Conservation (phyloP, 192 early-diverging fungal species). For the Coemansia sp. region DNA sequence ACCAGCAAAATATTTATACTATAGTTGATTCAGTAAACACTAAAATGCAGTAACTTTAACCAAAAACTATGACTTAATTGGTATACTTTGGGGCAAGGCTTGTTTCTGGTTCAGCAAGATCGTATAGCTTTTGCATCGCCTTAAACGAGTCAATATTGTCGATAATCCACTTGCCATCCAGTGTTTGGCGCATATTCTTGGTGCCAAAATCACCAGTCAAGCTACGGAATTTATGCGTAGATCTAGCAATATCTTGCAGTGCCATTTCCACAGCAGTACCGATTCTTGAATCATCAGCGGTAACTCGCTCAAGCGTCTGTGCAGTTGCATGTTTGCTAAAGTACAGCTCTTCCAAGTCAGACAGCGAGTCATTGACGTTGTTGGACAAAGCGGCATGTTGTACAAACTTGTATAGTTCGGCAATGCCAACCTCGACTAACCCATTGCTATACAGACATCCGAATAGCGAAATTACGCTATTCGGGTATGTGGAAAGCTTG, state of each 20-base stretch:
- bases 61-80: background rate
- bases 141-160: slow-evolving; percentile 12
- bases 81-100: slow-evolving; percentile 6
- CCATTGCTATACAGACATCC: slow-evolving; percentile 16
- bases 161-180: slow-evolving; percentile 15
- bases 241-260: background rate
- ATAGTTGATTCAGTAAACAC: no score
- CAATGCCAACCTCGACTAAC: background rate
- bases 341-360: background rate
- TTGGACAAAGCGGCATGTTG: background rate
- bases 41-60: background rate
- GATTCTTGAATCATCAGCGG: background rate
- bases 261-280: slow-evolving; percentile 12
- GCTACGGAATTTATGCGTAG: background rate
- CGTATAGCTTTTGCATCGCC: slow-evolving; percentile 7
- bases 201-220: background rate
- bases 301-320: background rate
- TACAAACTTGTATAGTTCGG: slow-evolving; percentile 6
- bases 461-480: slow-evolving; percentile 8
- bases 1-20: no score
- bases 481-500: slow-evolving; percentile 12
- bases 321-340: background rate
- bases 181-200: slow-evolving; percentile 8
- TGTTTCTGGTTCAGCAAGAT: background rate
- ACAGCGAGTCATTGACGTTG: background rate